Conservation (phyloP, 768 basidiomycete species). For the Lactarius sanguifluus region DNA sequence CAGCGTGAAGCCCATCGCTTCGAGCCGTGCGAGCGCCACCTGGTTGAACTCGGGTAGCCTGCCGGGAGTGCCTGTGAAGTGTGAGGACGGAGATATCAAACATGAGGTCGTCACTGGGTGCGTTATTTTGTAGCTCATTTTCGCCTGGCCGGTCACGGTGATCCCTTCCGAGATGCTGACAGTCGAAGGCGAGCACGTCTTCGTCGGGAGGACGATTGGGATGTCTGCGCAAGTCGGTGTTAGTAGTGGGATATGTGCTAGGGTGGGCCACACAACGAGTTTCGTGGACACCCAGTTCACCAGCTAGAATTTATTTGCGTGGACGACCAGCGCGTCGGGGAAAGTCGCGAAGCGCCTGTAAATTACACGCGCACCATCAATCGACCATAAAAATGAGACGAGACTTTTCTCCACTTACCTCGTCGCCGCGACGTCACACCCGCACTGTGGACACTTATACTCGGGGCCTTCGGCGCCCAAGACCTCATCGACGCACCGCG, state of each 20-base stretch:
- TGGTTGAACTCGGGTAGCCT: constrained; percentile 65
- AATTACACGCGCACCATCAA: constrained; percentile 33
- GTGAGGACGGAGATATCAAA: no score
- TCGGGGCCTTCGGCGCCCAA: constrained; percentile 67
- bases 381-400: background rate
- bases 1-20: constrained; percentile 88
- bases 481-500: constrained; percentile 58
- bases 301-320: constrained; percentile 91
- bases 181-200: constrained; percentile 58
- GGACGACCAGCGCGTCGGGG: constrained; percentile 84
- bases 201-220: constrained; percentile 68
- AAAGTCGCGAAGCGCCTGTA: constrained; percentile 81
- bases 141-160: constrained; percentile 70
- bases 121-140: constrained; percentile 60
- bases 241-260: background rate
- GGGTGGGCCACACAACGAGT: constrained; percentile 56
- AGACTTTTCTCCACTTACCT: constrained; percentile 52
- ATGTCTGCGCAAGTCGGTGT: constrained; percentile 60
- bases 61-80: no score
- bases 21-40: constrained; percentile 70
- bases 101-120: constrained; percentile 26
- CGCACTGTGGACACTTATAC: constrained; percentile 77
- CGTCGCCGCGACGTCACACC: constrained; percentile 61
- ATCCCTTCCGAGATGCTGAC: constrained; percentile 63
- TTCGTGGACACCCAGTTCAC: constrained; percentile 97